Evolutionary conservation across 2,329 filamentous ascomycete genomes (phyloP), one percentile per base, ranked within the genome.

Genomic region (Fusarium stilboides): DNA sequence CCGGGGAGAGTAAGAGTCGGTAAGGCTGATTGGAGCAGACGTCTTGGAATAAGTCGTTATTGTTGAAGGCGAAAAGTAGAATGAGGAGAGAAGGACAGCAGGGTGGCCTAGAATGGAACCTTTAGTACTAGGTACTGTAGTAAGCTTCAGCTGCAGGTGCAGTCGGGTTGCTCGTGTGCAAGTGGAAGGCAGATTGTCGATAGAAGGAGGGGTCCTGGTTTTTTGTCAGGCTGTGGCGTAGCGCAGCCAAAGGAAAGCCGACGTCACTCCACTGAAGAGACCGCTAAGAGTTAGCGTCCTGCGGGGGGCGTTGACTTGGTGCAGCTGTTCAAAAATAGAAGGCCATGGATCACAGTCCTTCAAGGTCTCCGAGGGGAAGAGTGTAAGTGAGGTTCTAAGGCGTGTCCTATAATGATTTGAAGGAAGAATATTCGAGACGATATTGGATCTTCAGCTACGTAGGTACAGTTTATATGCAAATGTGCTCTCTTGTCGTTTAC

Each of bases 191-290:
- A 20, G 62, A 40, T 51, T 65, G 33, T 64, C 9, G 24, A 65
- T 19, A 40, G 53, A 53, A 52, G 46, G 67, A 69, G 67, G 67
- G 67, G 67, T 69, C 66, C 58, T 53, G 10, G 52, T 52, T 31
- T 68, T 68, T 55, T 59, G 53, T 51, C 52, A 44, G 56, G 49
- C 50, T 26, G 55, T 49, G 55, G 56, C 67, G 56, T 69, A 52
- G 44, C 45, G 33, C 39, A 10, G 4, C 20, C n/a, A n/a, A 39
- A 34, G 13, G 34, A 17, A 31, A 33, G 19, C 64, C 45, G 64
- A 68, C 65, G 65, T 68, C 64, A 68, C 65, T 68, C 64, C 65
- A 68, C 64, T 68, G 58, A 13, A 37, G 24, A 60, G 55, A 31
- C 20, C 55, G 52, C 66, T 69, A 69, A 43, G 31, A 57, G 49